Evolutionary conservation across 768 basidiomycete species (phyloP).

Genomic region (Fomitopsis serialis): DNA sequence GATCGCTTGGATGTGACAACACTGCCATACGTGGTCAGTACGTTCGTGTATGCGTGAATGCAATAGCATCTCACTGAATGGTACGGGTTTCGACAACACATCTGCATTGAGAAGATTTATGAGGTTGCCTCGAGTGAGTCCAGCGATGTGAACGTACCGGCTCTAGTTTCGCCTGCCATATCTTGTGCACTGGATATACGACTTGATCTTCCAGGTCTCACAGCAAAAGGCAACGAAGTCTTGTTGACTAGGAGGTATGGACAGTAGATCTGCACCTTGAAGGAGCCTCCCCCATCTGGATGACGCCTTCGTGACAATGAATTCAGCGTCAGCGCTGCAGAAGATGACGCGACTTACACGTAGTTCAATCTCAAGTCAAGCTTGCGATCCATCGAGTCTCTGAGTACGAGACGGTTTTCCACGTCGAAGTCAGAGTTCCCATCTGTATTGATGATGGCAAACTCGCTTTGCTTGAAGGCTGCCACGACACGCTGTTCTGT

Average conservation of each 20-base stretch:
- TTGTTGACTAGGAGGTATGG: conserved; percentile 93
- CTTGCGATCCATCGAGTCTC: conserved; percentile 70
- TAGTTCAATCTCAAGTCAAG: conserved; percentile 85
- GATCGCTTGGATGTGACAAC: conserved; percentile 76
- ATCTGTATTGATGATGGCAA: conserved; percentile 95
- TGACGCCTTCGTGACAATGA: conserved; percentile 44
- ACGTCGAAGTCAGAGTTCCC: conserved; percentile 83
- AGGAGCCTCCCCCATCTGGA: conserved; percentile 89
- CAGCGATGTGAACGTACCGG: conserved; percentile 38
- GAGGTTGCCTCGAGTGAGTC: not conserved
- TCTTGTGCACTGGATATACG: conserved; percentile 65
- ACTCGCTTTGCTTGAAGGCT: conserved; percentile 94
- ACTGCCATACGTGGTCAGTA: conserved; percentile 39
- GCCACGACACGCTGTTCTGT: not conserved
- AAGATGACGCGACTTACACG: conserved; percentile 48
- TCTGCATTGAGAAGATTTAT: conserved; percentile 27
- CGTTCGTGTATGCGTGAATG: not conserved
- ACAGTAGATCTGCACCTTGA: conserved; percentile 91
- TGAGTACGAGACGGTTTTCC: conserved; percentile 66
- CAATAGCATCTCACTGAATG: conserved; percentile 71
- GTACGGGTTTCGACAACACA: conserved; percentile 46
- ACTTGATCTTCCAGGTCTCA: conserved; percentile 58
- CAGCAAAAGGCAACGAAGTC: conserved; percentile 76
- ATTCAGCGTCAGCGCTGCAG: not conserved
- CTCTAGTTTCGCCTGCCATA: conserved; percentile 75